Conservation (phyloP, 2,329 filamentous ascomycete genomes). For the Fusarium camptoceras region DNA sequence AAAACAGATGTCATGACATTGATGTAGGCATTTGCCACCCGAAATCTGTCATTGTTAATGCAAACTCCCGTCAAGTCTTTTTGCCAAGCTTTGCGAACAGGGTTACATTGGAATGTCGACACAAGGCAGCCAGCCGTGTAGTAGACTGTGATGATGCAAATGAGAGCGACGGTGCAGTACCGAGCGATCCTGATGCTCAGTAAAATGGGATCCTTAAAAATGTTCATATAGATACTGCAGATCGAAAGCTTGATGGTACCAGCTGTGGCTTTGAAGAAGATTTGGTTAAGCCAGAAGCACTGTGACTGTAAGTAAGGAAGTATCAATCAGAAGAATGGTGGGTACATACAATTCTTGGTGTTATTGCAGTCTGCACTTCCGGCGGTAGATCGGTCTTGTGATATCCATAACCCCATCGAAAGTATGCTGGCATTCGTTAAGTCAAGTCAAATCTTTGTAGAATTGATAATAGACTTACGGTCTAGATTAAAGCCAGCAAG, state of each 20-base stretch:
- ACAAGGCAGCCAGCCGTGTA: neutral
- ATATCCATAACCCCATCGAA: slow-evolving; percentile 10
- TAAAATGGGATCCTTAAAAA: neutral
- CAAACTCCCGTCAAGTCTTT: neutral
- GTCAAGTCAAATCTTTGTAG: neutral
- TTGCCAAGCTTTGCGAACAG: neutral
- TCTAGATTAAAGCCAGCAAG: slow-evolving; percentile 9
- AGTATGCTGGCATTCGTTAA: neutral
- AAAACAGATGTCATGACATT: neutral
- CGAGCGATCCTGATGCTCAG: neutral
- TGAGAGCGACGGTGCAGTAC: neutral
- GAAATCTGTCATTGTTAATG: slow-evolving; percentile 1
- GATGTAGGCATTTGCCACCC: neutral
- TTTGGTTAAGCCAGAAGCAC: slow-evolving; percentile 16
- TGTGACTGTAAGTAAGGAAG: neutral
- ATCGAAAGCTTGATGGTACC: slow-evolving; percentile 2
- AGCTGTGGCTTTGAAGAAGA: slow-evolving; percentile 2
- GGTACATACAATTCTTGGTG: neutral
- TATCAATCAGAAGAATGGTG: too few relatives aligned
- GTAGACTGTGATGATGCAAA: neutral
- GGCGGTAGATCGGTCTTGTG: slow-evolving; percentile 10
- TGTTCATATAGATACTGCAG: slow-evolving; percentile 3
- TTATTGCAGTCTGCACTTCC: neutral
- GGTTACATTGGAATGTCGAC: neutral
- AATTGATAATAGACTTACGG: neutral